These are phyloP conservation scores for Botrytis tulipae DNA, from an alignment of 2,329 filamentous ascomycete genomes.

Conservation along the genomic window DNA sequence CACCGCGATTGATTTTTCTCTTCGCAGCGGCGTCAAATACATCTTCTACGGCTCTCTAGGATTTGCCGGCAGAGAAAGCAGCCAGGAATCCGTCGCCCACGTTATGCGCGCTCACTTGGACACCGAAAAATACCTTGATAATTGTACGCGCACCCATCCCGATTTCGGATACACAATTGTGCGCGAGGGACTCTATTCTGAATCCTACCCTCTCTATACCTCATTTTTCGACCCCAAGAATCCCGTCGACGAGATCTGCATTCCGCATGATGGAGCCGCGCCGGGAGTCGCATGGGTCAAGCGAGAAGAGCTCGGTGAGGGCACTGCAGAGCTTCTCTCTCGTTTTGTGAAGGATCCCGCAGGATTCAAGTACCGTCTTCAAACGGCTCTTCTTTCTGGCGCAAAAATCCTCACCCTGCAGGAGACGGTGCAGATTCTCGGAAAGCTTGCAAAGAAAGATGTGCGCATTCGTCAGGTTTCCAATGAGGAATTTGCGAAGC, in stretches of 20 bases:
- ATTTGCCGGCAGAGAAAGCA: not conserved
- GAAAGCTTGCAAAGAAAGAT: not conserved
- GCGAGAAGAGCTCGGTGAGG: not conserved
- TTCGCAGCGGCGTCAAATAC: not conserved
- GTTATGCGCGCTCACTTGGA: not conserved
- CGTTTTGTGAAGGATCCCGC: not conserved
- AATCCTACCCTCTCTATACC: not conserved
- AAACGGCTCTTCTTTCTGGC: not conserved
- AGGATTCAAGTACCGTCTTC: not conserved
- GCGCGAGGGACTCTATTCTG: not conserved
- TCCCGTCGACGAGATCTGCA: not conserved
- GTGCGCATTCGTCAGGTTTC: not conserved
- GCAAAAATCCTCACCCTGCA: not conserved
- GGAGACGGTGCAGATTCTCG: not conserved
- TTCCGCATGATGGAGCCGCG: not conserved
- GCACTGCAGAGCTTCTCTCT: not conserved
- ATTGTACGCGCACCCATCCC: not conserved
- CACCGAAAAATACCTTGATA: not conserved
- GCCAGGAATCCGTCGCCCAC: not conserved
- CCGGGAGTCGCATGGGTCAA: not conserved
- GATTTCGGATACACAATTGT: not conserved
- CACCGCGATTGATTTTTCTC: not conserved
- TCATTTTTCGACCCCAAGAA: not conserved
- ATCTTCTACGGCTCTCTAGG: not conserved
- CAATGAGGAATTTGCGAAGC: not conserved